These are phyloP conservation scores for Funneliformis geosporum DNA, from an alignment of 192 early-diverging fungal species.

Conservation along the genomic window DNA sequence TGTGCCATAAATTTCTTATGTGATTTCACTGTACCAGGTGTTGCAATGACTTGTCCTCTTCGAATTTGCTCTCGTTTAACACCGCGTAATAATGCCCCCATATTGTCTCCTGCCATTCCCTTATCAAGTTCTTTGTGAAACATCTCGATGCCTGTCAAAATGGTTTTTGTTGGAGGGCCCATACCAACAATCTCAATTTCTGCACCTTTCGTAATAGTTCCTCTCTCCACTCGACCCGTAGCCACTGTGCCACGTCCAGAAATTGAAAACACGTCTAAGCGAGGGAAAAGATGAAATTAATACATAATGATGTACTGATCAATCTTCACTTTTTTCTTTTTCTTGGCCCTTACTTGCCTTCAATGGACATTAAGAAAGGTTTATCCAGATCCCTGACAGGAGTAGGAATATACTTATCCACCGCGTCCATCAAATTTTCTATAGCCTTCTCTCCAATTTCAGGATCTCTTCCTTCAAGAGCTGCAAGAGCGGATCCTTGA, in stretches of 20 bases:
- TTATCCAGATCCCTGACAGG: conserved; percentile 94
- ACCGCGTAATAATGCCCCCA: conserved; percentile 95
- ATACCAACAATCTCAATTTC: conserved; percentile 98
- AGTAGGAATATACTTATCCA: conserved; percentile 90
- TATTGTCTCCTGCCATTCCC: conserved; percentile 98
- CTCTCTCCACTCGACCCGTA: conserved; percentile 95
- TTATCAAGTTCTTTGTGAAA: conserved; percentile 99
- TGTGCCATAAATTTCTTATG: conserved; percentile 94
- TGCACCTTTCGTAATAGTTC: conserved; percentile 86
- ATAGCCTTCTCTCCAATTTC: conserved; percentile 91
- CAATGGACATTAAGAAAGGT: conserved; percentile 99
- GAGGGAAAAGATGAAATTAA: neutral
- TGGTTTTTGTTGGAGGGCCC: conserved; percentile 87
- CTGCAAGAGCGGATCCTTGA: conserved; percentile 92
- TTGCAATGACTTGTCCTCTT: conserved; percentile 91
- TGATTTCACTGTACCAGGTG: conserved; percentile 90
- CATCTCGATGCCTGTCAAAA: conserved; percentile 98
- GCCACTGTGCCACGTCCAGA: conserved; percentile 96
- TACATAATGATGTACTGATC: neutral
- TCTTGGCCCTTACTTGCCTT: conserved; percentile 59
- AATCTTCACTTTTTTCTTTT: too few relatives aligned
- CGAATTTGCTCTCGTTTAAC: conserved; percentile 96
- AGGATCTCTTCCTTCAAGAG: conserved; percentile 87
- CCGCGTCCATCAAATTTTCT: conserved; percentile 88
- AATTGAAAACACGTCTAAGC: conserved; percentile 92